Percentiles rank a stretch among this genome's conserved stretches.
Conservation (phyloP, 2,329 filamentous ascomycete species). For the Blastomyces gilchristii region DNA sequence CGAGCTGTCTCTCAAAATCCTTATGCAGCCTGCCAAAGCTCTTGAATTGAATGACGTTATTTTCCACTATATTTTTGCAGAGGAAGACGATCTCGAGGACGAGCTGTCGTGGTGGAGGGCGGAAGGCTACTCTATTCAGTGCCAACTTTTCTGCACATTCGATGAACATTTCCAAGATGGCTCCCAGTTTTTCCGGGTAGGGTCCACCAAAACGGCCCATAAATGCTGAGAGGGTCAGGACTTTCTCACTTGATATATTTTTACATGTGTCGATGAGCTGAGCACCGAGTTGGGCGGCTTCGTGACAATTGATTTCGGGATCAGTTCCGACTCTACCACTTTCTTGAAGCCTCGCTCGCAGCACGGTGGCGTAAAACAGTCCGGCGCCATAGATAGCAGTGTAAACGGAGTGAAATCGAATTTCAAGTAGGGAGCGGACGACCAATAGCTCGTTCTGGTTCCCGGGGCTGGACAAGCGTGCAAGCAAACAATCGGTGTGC, state of each 20-base stretch:
- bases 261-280: constrained; percentile 2
- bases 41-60: constrained; percentile 12
- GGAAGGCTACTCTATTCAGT: constrained; percentile 8
- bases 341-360: constrained; percentile 2
- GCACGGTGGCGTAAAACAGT: constrained; percentile 11
- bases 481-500: constrained; percentile 7
- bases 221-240: background rate
- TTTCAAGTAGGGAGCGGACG: constrained; percentile 10
- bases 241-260: background rate
- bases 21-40: constrained; percentile 8
- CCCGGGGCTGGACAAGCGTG: background rate
- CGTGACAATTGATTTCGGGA: constrained; percentile 1
- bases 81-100: constrained; percentile 9
- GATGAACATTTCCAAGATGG: constrained; percentile 10
- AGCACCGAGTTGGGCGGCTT: constrained; percentile 2
- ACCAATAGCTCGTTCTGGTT: constrained; percentile 7
- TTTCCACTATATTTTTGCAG: constrained; percentile 15
- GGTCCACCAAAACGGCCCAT: background rate
- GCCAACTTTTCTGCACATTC: constrained; percentile 9
- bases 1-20: constrained; percentile 10
- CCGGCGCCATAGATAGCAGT: constrained; percentile 10
- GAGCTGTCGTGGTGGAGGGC: constrained; percentile 9
- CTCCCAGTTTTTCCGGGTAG: background rate
- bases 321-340: background rate
- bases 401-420: constrained; percentile 11